These are phyloP conservation scores for Mycena kentingensis DNA, from an alignment of 768 basidiomycete species.

Conservation along the genomic window DNA sequence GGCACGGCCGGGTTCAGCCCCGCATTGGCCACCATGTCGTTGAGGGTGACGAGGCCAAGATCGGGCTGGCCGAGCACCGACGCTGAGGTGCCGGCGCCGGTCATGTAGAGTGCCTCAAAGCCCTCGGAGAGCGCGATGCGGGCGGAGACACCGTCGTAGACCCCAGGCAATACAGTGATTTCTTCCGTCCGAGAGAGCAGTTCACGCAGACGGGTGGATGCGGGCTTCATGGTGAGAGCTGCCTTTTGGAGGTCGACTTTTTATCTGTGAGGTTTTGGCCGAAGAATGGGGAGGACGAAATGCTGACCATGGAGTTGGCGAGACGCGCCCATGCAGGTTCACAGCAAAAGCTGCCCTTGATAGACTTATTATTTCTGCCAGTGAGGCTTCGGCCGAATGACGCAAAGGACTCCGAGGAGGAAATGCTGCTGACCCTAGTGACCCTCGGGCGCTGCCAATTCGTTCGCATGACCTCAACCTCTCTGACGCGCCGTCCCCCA, in stretches of 20 bases:
- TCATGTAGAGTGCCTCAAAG: slow-evolving; percentile 55
- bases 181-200: slow-evolving; percentile 15
- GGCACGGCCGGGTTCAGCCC: slow-evolving; percentile 48
- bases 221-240: slow-evolving; percentile 9
- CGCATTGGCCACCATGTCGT: slow-evolving; percentile 34
- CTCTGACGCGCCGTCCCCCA: too few species aligned
- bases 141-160: slow-evolving; percentile 54
- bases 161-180: slow-evolving; percentile 35
- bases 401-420: too few species aligned
- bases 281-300: too few species aligned
- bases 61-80: slow-evolving; percentile 58
- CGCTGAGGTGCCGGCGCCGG: slow-evolving; percentile 55
- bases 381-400: too few species aligned
- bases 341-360: too few species aligned
- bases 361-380: too few species aligned
- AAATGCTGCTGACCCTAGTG: too few species aligned
- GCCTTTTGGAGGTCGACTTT: neutral
- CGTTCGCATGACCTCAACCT: too few species aligned
- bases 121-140: slow-evolving; percentile 54
- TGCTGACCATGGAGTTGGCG: too few species aligned
- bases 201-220: slow-evolving; percentile 16
- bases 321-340: too few species aligned
- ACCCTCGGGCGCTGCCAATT: too few species aligned
- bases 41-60: slow-evolving; percentile 32
- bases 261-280: too few species aligned